Evolutionary conservation across 176 grass and related monocot species (phyloP).

Genomic region (bread wheat (Triticum aestivum)): IWGSC_CS_RefSeq_v2.1 NC_057796.1:321742945-321743444

Average conservation of each 20-base stretch:
- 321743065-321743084: neutral
- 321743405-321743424: slow-evolving; percentile 80
- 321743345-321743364: slow-evolving; percentile 67
- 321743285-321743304: neutral
- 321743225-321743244: neutral
- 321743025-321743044: slow-evolving; percentile 41
- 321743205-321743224: neutral
- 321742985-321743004: neutral
- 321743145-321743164: neutral
- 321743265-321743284: neutral
- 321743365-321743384: slow-evolving; percentile 95
- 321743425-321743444: slow-evolving; percentile 79
- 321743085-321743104: slow-evolving; percentile 5
- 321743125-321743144: neutral
- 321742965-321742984: neutral
- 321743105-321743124: slow-evolving; percentile 6
- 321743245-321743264: no score
- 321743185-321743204: neutral
- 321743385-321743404: slow-evolving; percentile 85
- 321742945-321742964: neutral
- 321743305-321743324: slow-evolving; percentile 24
- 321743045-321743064: neutral
- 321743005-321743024: slow-evolving; percentile 50
- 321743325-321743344: slow-evolving; percentile 58
- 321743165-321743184: neutral